phyloP scores from a whole-genome alignment of 768 basidiomycete species.

The Macrolepiota fuliginosa region DNA sequence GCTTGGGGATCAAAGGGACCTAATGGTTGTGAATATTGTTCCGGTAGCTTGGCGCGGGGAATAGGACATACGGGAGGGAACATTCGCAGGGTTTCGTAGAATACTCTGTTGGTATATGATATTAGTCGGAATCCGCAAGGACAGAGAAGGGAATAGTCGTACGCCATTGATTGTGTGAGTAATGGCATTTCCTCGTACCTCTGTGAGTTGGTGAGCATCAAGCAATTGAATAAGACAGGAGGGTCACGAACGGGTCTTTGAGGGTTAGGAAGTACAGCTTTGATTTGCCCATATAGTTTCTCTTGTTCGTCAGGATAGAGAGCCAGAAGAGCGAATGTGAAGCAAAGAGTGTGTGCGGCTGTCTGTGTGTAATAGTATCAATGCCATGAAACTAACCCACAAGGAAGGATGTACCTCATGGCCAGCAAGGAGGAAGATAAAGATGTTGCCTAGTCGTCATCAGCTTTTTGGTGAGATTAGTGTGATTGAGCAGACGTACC shows the following conservation, averaged over 20 bases:
- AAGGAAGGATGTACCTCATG: slow-evolving; percentile 40
- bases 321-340: slow-evolving; percentile 39
- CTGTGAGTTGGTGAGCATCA: slow-evolving; percentile 12
- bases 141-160: slow-evolving; percentile 4
- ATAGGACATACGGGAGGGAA: slow-evolving; percentile 30
- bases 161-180: slow-evolving; percentile 31
- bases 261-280: slow-evolving; percentile 22
- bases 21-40: slow-evolving; percentile 10
- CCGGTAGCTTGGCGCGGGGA: too few relatives aligned
- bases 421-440: slow-evolving; percentile 52
- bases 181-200: slow-evolving; percentile 30
- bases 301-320: slow-evolving; percentile 45
- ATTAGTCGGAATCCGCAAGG: background rate
- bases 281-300: slow-evolving; percentile 37
- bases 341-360: slow-evolving; percentile 37
- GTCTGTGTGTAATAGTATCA: slow-evolving; percentile 23
- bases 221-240: background rate
- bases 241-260: slow-evolving; percentile 4
- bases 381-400: background rate
- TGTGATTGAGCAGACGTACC: slow-evolving; percentile 17
- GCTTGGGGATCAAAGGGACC: slow-evolving; percentile 43
- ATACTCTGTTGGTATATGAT: slow-evolving; percentile 25
- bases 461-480: background rate
- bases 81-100: slow-evolving; percentile 42
- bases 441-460: slow-evolving; percentile 32